A percentile compares a stretch with the other conserved stretches of the same genome.
These are phyloP conservation scores for Curvularia sp. DNA, from an alignment of 2,329 filamentous ascomycete species.

Conservation along the genomic window DNA sequence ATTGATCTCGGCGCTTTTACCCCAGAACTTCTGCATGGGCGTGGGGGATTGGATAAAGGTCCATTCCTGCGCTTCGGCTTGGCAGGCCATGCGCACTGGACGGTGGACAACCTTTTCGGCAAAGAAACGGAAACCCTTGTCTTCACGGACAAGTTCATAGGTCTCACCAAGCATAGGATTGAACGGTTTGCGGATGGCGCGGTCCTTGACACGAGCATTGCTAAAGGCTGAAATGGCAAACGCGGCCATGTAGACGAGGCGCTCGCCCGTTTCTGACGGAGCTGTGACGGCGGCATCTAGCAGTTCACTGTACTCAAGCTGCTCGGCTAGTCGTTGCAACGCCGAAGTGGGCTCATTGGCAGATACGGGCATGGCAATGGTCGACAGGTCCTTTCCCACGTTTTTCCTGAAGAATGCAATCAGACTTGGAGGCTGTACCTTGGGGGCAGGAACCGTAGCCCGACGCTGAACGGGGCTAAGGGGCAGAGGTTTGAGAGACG, in stretches of 20 bases:
- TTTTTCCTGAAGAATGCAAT: slow-evolving; percentile 97
- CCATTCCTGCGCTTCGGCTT: slow-evolving; percentile 87
- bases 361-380: slow-evolving; percentile 96
- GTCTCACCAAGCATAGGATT: slow-evolving; percentile 97
- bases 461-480: slow-evolving; percentile 73
- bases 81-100: slow-evolving; percentile 89
- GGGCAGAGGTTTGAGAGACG: slow-evolving; percentile 78
- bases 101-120: slow-evolving; percentile 95
- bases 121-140: slow-evolving; percentile 87
- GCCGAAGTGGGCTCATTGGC: slow-evolving; percentile 92
- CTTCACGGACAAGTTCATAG: slow-evolving; percentile 87
- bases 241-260: slow-evolving; percentile 83
- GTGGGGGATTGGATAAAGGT: slow-evolving; percentile 85
- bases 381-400: slow-evolving; percentile 95
- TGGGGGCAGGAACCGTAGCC: slow-evolving; percentile 73
- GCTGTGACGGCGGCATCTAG: slow-evolving; percentile 69
- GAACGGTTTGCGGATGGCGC: slow-evolving; percentile 93
- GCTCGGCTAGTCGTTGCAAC: slow-evolving; percentile 86
- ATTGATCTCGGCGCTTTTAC: slow-evolving; percentile 91
- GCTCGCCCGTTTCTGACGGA: slow-evolving; percentile 67
- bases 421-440: slow-evolving; percentile 82
- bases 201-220: slow-evolving; percentile 81
- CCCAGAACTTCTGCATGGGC: slow-evolving; percentile 97
- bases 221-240: slow-evolving; percentile 92
- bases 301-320: slow-evolving; percentile 86